Evolutionary conservation across 2,329 filamentous ascomycete species (phyloP).

Genomic region (Fusarium mexicanum): DNA sequence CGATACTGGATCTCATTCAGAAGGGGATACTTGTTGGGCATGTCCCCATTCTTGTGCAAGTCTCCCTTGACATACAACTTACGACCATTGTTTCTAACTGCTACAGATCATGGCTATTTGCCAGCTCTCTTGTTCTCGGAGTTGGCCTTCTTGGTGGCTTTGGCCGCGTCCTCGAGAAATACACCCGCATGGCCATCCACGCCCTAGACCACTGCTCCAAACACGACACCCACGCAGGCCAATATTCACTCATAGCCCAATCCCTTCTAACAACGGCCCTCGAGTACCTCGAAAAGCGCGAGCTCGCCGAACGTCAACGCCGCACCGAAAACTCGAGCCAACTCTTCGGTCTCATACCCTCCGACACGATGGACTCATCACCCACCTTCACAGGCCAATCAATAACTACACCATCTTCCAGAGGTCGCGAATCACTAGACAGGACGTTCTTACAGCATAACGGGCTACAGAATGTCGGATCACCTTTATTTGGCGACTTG

Average conservation of each 20-base stretch:
- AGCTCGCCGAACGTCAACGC: conserved; percentile 56
- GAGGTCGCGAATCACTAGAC: conserved; percentile 41
- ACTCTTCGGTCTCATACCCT: conserved; percentile 60
- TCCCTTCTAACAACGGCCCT: conserved; percentile 58
- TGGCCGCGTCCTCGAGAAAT: conserved; percentile 61
- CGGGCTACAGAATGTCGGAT: conserved; percentile 40
- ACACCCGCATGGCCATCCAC: conserved; percentile 58
- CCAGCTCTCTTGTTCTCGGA: conserved; percentile 61
- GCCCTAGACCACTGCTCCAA: conserved; percentile 61
- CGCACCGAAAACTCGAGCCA: conserved; percentile 62
- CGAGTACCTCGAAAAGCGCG: conserved; percentile 58
- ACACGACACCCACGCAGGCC: conserved; percentile 59
- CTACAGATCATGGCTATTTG: conserved; percentile 63
- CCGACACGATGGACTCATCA: conserved; percentile 18
- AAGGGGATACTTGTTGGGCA: conserved; percentile 54
- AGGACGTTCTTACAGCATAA: conserved; percentile 44
- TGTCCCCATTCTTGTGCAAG: conserved; percentile 62
- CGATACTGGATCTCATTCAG: conserved; percentile 56
- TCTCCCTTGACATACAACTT: background rate
- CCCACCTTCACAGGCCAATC: conserved; percentile 14
- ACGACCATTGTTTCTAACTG: background rate
- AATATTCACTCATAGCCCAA: conserved; percentile 64
- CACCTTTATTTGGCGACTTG: conserved; percentile 49
- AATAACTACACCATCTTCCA: conserved; percentile 14
- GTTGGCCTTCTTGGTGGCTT: conserved; percentile 62